Evolutionary conservation across 2,329 filamentous ascomycete species (phyloP), one percentile per base, ranked within the genome.

Genomic region (Coniochaeta sp.): DNA sequence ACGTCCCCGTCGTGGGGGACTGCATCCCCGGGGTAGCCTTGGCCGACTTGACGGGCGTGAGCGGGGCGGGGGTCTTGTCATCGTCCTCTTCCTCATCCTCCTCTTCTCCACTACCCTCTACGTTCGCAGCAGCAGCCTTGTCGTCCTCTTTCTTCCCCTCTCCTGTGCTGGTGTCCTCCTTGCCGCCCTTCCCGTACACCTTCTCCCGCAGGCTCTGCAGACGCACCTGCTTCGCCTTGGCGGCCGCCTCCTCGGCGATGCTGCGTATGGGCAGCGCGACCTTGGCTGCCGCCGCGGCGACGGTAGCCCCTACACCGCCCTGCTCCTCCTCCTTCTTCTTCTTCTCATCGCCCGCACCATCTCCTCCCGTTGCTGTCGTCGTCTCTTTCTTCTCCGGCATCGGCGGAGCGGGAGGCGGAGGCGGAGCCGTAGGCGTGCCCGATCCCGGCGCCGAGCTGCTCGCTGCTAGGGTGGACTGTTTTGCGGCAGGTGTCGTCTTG

Each of bases 161-260:
- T 12, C 8, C 34, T n/a, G n/a, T n/a, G n/a, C n/a, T n/a, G n/a
- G n/a, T n/a, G n/a, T n/a, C n/a, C n/a, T n/a, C n/a, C n/a, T n/a
- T n/a, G 17, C 66, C 66, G 22, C 72, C 73, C 65, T 80, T 80
- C 57, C 80, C 80, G 63, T 84, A 71, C 5, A 82, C 81, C 71
- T 84, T 84, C 59, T 82, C 78, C 59, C 81, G 76, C 62, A 85
- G 70, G 66, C 71, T 75, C 63, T 83, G 77, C 62, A 85, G 76
- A 59, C 79, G 79, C 65, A 81, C 74, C 65, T 86, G 78, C 74
- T 87, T 87, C 57, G 85, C 85, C 72, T 83, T 87, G 66, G 81
- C 75, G 0, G 85, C 86, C 56, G 82, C 86, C 70, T 91, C 88
- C 67, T 90, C 81, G 47, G 84, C 85, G 57, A 86, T 77, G 67